Conservation (phyloP, 306 rosid species). For the Herpetospermum pedunculosum region DNA sequence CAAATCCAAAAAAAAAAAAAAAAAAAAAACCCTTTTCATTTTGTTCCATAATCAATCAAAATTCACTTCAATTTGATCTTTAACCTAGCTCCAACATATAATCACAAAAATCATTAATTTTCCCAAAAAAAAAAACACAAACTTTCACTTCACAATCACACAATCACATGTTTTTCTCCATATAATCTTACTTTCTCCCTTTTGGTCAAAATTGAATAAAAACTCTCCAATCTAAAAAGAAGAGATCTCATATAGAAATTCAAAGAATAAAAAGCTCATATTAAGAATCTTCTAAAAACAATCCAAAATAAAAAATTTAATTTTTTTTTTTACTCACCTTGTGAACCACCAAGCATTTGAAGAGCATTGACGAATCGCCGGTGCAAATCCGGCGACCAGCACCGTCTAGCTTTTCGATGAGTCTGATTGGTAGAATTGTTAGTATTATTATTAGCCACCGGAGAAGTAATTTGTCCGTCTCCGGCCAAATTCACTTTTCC, state of each 20-base stretch:
- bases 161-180: background rate
- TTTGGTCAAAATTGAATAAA: background rate
- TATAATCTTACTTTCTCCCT: background rate
- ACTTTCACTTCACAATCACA: background rate
- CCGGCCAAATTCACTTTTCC: slow-evolving; percentile 38
- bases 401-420: slow-evolving; percentile 92
- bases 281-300: background rate
- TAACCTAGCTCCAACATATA: background rate
- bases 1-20: no score
- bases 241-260: background rate
- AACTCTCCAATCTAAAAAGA: background rate
- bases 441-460: slow-evolving; percentile 2
- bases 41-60: background rate
- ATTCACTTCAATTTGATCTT: background rate
- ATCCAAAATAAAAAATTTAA: background rate
- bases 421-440: slow-evolving; percentile 26
- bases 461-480: slow-evolving; percentile 26
- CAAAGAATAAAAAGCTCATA: background rate
- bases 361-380: slow-evolving; percentile 92
- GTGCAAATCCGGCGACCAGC: slow-evolving; percentile 99
- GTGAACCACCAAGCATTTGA: slow-evolving; percentile 98
- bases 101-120: background rate
- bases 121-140: background rate
- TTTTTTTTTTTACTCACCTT: slow-evolving; percentile 33
- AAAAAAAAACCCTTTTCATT: background rate